Evolutionary conservation across 2,329 filamentous ascomycete genomes (phyloP).

Genomic region (Ophiostoma ulmi): DNA sequence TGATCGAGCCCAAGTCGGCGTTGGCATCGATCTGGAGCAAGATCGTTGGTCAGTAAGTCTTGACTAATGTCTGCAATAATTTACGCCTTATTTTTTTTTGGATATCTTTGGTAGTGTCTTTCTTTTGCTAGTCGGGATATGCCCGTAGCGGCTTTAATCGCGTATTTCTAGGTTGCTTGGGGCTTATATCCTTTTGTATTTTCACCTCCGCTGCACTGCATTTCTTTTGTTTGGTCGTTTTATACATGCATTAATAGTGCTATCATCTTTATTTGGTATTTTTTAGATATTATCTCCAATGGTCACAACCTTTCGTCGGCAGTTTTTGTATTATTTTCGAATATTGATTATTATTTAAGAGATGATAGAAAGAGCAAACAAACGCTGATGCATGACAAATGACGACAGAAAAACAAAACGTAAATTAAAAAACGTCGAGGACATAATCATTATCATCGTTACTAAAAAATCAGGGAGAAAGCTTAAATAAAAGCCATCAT

Average conservation of each 20-base stretch:
- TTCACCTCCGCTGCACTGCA: too few species aligned
- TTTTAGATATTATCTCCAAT: too few species aligned
- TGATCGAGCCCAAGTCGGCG: constrained; percentile 28
- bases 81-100: background rate
- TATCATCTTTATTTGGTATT: too few species aligned
- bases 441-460: background rate
- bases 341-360: background rate
- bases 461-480: background rate
- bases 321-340: background rate
- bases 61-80: background rate
- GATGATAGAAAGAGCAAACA: background rate
- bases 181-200: too few species aligned
- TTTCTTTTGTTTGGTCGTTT: background rate
- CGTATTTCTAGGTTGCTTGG: background rate
- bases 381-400: background rate
- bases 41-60: constrained; percentile 19
- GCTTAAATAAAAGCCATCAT: background rate
- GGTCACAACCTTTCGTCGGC: too few species aligned
- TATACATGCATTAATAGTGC: background rate
- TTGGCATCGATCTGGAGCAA: constrained; percentile 47
- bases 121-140: background rate
- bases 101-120: background rate
- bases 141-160: too few species aligned
- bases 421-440: background rate
- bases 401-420: background rate